Conservation (phyloP, 306 rosid species). For the Abrus pulchellus region DNA sequence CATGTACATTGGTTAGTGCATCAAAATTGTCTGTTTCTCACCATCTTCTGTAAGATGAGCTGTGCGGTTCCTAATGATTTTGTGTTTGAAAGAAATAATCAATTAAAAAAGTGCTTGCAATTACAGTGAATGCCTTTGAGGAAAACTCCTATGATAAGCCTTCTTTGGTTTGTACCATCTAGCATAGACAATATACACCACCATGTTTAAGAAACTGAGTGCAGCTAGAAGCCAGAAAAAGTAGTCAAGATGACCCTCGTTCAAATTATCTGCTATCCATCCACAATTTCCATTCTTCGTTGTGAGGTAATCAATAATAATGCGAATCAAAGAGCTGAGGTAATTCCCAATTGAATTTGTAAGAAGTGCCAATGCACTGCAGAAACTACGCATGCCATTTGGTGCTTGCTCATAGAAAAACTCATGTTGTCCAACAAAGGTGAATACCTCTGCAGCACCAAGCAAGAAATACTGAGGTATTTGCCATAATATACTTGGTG, state of each 20-base stretch:
- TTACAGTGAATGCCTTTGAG: not conserved
- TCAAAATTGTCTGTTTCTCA: too few relatives aligned
- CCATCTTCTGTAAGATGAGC: too few relatives aligned
- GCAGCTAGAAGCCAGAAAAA: conserved; percentile 85
- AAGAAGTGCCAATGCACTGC: conserved; percentile 84
- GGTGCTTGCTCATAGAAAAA: conserved; percentile 93
- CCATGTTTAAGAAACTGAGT: conserved; percentile 71
- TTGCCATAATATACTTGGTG: conserved; percentile 81
- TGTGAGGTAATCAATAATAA: conserved; percentile 67
- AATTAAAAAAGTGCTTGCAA: too few relatives aligned
- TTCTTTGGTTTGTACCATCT: conserved; percentile 67
- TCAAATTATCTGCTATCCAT: conserved; percentile 83
- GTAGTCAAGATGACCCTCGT: conserved; percentile 79
- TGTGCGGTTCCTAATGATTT: too few relatives aligned
- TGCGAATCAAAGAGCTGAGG: conserved; percentile 74
- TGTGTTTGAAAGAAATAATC: too few relatives aligned
- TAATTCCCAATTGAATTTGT: conserved; percentile 81
- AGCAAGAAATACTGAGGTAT: conserved; percentile 84
- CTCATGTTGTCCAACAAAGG: conserved; percentile 84
- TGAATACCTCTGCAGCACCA: conserved; percentile 85
- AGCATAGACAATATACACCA: conserved; percentile 68
- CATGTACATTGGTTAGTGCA: too few relatives aligned
- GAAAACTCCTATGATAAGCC: conserved; percentile 49
- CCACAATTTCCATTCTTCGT: conserved; percentile 64
- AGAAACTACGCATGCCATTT: conserved; percentile 81